phyloP scores from a whole-genome alignment of 176 grass and related monocot species.

The Bonia amplexicaulis region DNA sequence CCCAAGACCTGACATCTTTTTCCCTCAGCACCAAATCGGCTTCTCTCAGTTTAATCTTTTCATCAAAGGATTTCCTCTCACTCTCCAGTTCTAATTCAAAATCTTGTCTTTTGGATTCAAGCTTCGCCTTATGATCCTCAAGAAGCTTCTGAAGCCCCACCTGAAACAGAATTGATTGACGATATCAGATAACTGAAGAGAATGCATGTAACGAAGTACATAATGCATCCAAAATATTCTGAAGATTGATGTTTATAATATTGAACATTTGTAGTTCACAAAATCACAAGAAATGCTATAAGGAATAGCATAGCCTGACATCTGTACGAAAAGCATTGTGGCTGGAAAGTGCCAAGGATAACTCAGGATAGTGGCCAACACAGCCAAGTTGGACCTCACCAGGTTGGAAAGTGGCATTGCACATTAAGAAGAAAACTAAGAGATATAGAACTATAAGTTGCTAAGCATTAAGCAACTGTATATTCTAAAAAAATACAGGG shows the following conservation, averaged over 20 bases:
- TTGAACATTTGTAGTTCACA: background rate
- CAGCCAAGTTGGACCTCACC: background rate
- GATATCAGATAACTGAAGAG: conserved; percentile 18
- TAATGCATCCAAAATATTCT: background rate
- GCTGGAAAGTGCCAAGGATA: background rate
- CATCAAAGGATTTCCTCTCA: conserved; percentile 59
- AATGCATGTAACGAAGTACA: background rate
- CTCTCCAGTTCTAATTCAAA: conserved; percentile 70
- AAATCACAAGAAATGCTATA: background rate
- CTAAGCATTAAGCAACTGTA: background rate
- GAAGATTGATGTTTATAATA: background rate
- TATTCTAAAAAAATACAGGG: background rate
- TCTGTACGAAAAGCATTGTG: background rate
- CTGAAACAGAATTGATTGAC: conserved; percentile 37
- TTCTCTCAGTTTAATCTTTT: conserved; percentile 48
- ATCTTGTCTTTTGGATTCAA: conserved; percentile 63
- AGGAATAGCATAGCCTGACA: background rate
- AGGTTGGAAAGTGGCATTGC: background rate
- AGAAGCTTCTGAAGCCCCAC: conserved; percentile 77
- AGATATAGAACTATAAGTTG: background rate
- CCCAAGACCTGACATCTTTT: conserved; percentile 50
- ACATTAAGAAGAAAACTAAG: background rate
- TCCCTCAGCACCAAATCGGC: conserved; percentile 55
- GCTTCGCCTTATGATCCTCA: conserved; percentile 59
- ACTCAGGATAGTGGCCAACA: background rate